Base-by-base conservation (phyloP, 2,329 filamentous ascomycete species). In the Fusarium pseudograminearum region DNA sequence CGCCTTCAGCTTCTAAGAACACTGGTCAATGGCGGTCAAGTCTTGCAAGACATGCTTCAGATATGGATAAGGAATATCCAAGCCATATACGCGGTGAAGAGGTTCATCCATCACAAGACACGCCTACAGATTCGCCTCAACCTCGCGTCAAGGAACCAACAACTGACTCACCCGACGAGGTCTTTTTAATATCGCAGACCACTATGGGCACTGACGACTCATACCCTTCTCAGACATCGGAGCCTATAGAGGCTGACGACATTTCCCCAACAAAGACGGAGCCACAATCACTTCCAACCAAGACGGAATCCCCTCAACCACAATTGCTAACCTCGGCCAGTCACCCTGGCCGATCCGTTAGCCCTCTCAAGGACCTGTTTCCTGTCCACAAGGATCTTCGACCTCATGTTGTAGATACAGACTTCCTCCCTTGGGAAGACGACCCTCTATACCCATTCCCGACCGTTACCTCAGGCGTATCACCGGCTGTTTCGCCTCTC, bases 351-450 rank as follows among this genome's bases (percentile, higher is more conserved):
- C 67, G 69, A 46, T 45, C 71, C 3, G 22, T 51, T 9, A 80
- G 76, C 33, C 76, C 76, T 2, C 65, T 72, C 4, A 78, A 77
- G 33, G 67, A 69, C 12, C 53, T 63, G 0, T 61, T 64, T 10
- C 75, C 75, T 10, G 79, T 77, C 4, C 78, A 81, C 50, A 77
- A 82, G 57, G 78, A 83, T 31, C 74, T 76, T 11, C 79, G 80
- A 7, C 79, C 79, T 14, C 77, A 79, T 47, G 80, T 88, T 8
- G 83, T 86, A 16, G 87, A 89, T 45, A 83, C 81, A 2, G 89
- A 90, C 72, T 90, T 86, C 65, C 79, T 90, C 8, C 85, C 85
- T 1, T 89, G 88, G 87, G 78, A 82, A 1, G 80, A 85, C 22
- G 89, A 90, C 62, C 85, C 86, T 2, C 76, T 82, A 0, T 90